Evolutionary conservation across 129 eudicot genomes (phyloP), one percentile per base, ranked within the genome.

Genomic region (Pseudognaphalium luteoalbum): DNA sequence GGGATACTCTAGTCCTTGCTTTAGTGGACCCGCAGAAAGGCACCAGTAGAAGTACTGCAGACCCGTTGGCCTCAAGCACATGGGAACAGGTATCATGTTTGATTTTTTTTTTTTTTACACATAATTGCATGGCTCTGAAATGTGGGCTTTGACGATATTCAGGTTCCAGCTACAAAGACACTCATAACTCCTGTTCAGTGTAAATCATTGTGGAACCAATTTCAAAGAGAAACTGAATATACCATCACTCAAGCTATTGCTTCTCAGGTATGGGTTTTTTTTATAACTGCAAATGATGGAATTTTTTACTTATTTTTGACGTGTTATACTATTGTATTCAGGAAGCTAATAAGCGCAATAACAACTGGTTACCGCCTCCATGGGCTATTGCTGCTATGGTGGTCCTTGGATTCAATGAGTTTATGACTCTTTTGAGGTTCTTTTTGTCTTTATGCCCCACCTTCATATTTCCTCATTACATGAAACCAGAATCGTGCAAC

Each of bases 301-400:
- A n/a, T 74, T 54, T 41, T 21, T 39, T 16, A 28, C 20, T 32
- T 9, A 17, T 29, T 4, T 22, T 51, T 79, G 11, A 56, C 50
- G 5, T 20, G 37, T 19, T 60, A 61, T 73, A 35, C 28, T 34
- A 59, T 76, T 32, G 52, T 73, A 81, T 78, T 84, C 86, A 95
- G 99, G 99, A 95, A 84, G 99, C 99, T 80, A 95, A 95, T 79
- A 89, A 80, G 83, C 92, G 96, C 54, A 86, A 68, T 80, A 95
- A 91, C 87, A 95, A 95, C 86, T 95, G 97, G 97, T 65, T 95
- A 76, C 99, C 99, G 74, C 99, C 99, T 81, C 99, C 99, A 85
- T 95, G 99, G 99, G 99, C 99, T 3, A 91, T 95, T 68, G 88
- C 83, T 69, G 99, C 92, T 17, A 63, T 95, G 85, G 42, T 83